Evolutionary conservation across 441 rosid genomes (phyloP).

Genomic region (Pelargonium fulgidum): DNA sequence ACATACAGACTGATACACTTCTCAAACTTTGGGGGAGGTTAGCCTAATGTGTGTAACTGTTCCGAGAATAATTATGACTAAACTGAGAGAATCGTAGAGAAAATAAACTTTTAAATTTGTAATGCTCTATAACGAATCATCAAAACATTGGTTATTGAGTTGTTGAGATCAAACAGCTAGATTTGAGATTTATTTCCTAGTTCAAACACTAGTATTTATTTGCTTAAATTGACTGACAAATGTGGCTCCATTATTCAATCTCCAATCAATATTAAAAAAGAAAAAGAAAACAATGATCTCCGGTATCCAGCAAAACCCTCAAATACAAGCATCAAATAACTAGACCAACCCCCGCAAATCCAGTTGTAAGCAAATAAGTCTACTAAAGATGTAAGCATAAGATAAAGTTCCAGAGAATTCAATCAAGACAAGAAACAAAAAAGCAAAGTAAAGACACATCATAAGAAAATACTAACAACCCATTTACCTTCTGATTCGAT

Average conservation of each 20-base stretch:
- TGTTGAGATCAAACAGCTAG: background rate
- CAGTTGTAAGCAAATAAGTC: background rate
- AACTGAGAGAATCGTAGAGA: background rate
- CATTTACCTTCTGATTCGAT: slow-evolving; percentile 67
- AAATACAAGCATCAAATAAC: background rate
- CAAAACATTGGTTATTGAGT: background rate
- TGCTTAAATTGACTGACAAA: background rate
- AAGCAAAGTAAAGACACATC: background rate
- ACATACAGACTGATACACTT: background rate
- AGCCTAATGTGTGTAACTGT: background rate
- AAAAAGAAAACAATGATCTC: background rate
- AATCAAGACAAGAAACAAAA: background rate
- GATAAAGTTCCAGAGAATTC: background rate
- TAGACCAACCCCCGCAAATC: background rate
- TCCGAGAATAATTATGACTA: background rate
- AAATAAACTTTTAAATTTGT: background rate
- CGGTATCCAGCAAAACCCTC: background rate
- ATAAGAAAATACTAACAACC: background rate
- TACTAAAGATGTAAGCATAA: background rate
- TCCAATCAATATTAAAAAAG: background rate
- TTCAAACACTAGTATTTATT: slow-evolving; percentile 1
- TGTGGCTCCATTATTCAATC: background rate
- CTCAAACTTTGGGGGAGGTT: background rate
- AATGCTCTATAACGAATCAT: background rate
- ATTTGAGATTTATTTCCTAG: background rate